phyloP scores from a whole-genome alignment of 495 filamentous ascomycete species.

The Clavariopsis aquatica region DNA sequence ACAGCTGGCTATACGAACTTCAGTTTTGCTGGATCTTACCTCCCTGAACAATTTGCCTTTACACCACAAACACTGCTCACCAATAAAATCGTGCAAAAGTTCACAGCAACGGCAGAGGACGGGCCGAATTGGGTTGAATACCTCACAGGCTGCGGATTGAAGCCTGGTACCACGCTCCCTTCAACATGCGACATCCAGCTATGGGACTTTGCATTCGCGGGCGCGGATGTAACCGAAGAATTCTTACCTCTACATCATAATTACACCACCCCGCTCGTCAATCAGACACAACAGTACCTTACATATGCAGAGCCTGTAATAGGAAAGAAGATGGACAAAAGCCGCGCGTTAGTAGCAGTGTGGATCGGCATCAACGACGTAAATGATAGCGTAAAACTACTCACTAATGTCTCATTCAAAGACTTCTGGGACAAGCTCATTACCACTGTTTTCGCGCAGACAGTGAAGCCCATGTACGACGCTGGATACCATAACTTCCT shows the following conservation, averaged over 20 bases:
- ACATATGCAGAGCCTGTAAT: not conserved
- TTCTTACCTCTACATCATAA: constrained; percentile 53
- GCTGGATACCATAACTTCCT: constrained; percentile 53
- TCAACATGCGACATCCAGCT: constrained; percentile 49
- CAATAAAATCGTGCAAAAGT: constrained; percentile 55
- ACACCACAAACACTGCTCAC: constrained; percentile 47
- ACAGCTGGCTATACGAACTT: constrained; percentile 52
- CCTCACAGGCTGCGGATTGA: constrained; percentile 51
- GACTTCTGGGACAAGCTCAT: not conserved
- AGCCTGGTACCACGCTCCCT: constrained; percentile 45
- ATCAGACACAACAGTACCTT: not conserved
- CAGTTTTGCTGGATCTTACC: constrained; percentile 51
- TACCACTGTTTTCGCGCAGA: constrained; percentile 42
- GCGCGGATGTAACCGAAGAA: constrained; percentile 51
- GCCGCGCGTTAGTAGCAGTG: constrained; percentile 6
- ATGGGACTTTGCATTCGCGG: constrained; percentile 60
- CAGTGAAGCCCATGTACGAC: constrained; percentile 45
- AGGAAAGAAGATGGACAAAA: constrained; percentile 6
- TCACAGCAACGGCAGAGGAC: constrained; percentile 53
- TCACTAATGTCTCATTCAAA: constrained; percentile 19
- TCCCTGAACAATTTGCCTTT: constrained; percentile 47
- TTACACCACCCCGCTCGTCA: constrained; percentile 43
- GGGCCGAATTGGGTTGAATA: constrained; percentile 56
- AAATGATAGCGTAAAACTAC: constrained; percentile 23
- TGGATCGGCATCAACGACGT: constrained; percentile 41